A percentile compares a stretch with the other conserved stretches of the same genome.
Conservation (phyloP, 345 rosid species). For the Salix exigua region DNA sequence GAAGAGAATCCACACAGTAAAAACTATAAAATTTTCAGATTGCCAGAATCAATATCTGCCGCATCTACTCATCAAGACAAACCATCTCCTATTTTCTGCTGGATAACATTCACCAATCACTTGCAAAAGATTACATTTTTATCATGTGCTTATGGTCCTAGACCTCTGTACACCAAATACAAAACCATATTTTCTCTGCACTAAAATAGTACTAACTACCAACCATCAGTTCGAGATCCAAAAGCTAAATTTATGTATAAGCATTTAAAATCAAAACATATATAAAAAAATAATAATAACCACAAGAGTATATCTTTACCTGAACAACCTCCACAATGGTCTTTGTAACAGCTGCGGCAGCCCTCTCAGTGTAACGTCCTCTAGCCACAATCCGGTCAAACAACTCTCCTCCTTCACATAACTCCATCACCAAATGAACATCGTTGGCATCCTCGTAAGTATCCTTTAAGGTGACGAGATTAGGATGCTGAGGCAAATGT, state of each 20-base stretch:
- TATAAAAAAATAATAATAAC: not conserved
- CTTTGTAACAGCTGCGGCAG: slow-evolving; percentile 34
- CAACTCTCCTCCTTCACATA: slow-evolving; percentile 36
- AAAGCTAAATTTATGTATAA: not conserved
- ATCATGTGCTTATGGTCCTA: not conserved
- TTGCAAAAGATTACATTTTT: not conserved
- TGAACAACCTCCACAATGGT: slow-evolving; percentile 41
- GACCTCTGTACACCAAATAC: not conserved
- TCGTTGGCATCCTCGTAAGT: slow-evolving; percentile 31
- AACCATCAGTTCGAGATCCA: not conserved
- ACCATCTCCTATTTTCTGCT: not conserved
- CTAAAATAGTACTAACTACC: not conserved
- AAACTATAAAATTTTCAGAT: not conserved
- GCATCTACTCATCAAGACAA: slow-evolving; percentile 1
- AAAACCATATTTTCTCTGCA: not conserved
- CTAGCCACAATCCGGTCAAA: slow-evolving; percentile 34
- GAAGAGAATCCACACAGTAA: not conserved
- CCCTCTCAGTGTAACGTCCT: slow-evolving; percentile 38
- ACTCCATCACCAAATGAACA: slow-evolving; percentile 37
- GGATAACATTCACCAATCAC: not conserved
- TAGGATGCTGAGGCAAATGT: slow-evolving; percentile 28
- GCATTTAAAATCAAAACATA: not conserved
- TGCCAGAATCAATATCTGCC: not conserved
- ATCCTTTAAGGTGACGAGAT: slow-evolving; percentile 28
- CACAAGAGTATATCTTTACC: slow-evolving; percentile 7